A percentile compares a stretch with the other conserved stretches of the same genome.
phyloP scores from a whole-genome alignment of 257 asterid species.

The Thymus mandschuricus region DNA sequence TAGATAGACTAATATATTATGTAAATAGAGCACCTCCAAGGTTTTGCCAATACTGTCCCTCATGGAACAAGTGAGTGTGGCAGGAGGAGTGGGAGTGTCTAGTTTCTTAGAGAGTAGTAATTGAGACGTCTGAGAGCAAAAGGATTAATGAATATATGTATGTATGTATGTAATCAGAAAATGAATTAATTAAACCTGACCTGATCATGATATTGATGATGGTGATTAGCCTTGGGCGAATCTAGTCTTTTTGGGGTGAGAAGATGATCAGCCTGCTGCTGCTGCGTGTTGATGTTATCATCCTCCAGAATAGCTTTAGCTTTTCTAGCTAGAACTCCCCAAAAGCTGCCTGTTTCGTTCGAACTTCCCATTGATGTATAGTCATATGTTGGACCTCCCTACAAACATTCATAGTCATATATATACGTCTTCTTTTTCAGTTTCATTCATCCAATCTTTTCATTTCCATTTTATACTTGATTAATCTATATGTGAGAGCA shows the following conservation, averaged over 20 bases:
- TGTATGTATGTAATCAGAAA: no score
- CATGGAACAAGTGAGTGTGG: conserved; percentile 56
- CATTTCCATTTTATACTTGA: no score
- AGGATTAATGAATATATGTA: no score
- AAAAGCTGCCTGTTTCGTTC: conserved; percentile 72
- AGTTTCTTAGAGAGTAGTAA: conserved; percentile 31
- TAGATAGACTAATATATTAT: no score
- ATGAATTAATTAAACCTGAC: no score
- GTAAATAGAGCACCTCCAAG: conserved; percentile 47
- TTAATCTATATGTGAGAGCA: no score
- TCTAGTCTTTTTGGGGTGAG: conserved; percentile 26
- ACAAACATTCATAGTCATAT: not conserved
- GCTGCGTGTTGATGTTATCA: conserved; percentile 24
- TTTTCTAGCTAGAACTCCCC: conserved; percentile 94
- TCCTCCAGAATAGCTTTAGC: conserved; percentile 64
- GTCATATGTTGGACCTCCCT: conserved; percentile 66
- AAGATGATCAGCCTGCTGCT: conserved; percentile 15
- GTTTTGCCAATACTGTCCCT: conserved; percentile 69
- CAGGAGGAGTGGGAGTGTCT: conserved; percentile 54
- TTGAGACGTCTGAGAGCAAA: conserved; percentile 18
- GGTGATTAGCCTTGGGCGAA: not conserved
- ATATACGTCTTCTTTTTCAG: no score
- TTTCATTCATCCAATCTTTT: no score
- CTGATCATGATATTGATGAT: no score
- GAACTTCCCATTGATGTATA: conserved; percentile 61